These are phyloP conservation scores for Arctium minus DNA, from an alignment of 129 eudicot species.

Conservation along the genomic window DNA sequence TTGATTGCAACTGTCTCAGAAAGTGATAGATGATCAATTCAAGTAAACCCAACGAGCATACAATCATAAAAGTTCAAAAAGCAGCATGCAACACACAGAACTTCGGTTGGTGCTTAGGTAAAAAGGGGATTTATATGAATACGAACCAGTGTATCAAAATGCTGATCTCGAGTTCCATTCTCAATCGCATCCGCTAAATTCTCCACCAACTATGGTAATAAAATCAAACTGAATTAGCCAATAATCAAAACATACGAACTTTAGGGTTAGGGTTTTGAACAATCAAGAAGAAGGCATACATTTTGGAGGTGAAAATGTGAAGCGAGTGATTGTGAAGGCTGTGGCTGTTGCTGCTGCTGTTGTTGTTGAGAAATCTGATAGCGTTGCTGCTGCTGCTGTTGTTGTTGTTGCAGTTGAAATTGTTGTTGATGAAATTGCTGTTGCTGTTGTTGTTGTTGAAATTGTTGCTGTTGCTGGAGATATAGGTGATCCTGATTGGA, in stretches of 20 bases:
- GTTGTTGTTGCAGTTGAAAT: constrained; percentile 38
- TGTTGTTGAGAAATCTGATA: constrained; percentile 44
- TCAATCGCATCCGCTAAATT: constrained; percentile 79
- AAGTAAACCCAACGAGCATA: not conserved
- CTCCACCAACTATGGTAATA: constrained; percentile 77
- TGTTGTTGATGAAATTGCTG: constrained; percentile 46
- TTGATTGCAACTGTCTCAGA: not conserved
- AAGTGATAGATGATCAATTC: not conserved
- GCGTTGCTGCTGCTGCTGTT: constrained; percentile 35
- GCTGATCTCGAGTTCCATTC: constrained; percentile 91
- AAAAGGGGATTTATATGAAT: not conserved
- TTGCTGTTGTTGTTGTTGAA: constrained; percentile 35
- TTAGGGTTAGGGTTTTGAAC: not conserved
- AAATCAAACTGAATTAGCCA: not conserved
- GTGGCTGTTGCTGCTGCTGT: constrained; percentile 41
- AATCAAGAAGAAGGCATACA: constrained; percentile 28
- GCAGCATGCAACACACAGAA: not conserved
- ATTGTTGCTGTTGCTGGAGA: constrained; percentile 49
- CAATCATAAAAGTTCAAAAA: not conserved
- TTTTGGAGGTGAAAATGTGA: constrained; percentile 89
- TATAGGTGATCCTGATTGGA: constrained; percentile 67
- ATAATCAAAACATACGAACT: not conserved
- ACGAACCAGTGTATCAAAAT: constrained; percentile 83
- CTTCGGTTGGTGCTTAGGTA: not conserved
- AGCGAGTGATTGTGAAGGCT: constrained; percentile 74